These are phyloP conservation scores for Blastobotrys elegans DNA, from an alignment of 1,139 yeast genomes.

Conservation along the genomic window DNA sequence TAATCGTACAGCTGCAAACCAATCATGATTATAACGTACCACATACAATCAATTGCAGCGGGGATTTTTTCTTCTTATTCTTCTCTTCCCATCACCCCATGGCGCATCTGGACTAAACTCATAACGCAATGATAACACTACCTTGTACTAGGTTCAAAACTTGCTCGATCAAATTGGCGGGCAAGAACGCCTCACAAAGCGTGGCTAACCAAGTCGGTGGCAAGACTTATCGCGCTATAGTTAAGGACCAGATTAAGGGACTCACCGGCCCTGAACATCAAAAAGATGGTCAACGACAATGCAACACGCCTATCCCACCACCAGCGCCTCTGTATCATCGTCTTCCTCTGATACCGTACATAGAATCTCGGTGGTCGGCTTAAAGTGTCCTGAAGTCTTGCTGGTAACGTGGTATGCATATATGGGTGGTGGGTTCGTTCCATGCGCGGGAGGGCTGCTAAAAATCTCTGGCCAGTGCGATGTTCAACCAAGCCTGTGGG, in stretches of 20 bases:
- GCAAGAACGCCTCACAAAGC: constrained; percentile 83
- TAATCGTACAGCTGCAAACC: too few species aligned
- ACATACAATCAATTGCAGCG: too few species aligned
- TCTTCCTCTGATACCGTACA: neutral
- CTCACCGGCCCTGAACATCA: neutral
- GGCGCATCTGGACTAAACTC: neutral
- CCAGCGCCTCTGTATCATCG: neutral
- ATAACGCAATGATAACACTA: constrained; percentile 30
- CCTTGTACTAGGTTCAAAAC: constrained; percentile 89
- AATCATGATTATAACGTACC: too few species aligned
- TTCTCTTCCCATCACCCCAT: neutral
- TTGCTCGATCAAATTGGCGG: constrained; percentile 56
- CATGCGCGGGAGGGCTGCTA: too few species aligned
- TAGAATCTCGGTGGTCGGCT: neutral
- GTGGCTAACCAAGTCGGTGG: constrained; percentile 40
- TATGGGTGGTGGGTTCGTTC: too few species aligned
- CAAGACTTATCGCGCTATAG: neutral
- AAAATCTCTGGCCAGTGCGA: neutral
- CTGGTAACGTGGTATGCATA: too few species aligned
- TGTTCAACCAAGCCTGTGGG: neutral
- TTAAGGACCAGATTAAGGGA: neutral
- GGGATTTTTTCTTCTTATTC: too few species aligned
- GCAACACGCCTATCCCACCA: neutral
- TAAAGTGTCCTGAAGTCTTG: too few species aligned
- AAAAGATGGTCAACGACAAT: neutral